Percentiles rank a stretch among this genome's conserved stretches.
phyloP scores from a whole-genome alignment of 2,329 filamentous ascomycete genomes.

The Harringtonia aguacate region DNA sequence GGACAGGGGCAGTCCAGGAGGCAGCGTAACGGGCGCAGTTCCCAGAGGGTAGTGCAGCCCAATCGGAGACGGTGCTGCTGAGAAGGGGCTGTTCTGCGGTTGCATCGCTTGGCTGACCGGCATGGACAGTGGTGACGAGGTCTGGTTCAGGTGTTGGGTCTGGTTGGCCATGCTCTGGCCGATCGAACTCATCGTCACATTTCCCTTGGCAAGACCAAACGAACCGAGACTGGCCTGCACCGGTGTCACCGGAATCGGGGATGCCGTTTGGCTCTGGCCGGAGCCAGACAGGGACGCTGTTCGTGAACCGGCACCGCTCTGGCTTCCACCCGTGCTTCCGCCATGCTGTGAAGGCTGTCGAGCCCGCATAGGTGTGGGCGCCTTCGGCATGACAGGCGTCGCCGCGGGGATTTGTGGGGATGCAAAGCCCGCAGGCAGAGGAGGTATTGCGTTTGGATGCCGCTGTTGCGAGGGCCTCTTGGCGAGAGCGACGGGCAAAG shows the following conservation, averaged over 20 bases:
- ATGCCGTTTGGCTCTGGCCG: constrained; percentile 43
- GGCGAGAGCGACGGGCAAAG: constrained; percentile 21
- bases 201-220: constrained; percentile 39
- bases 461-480: constrained; percentile 28
- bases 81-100: constrained; percentile 38
- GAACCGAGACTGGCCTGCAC: constrained; percentile 55
- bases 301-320: constrained; percentile 47
- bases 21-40: constrained; percentile 15
- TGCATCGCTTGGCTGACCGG: constrained; percentile 17
- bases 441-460: constrained; percentile 32
- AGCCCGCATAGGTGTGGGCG: constrained; percentile 65
- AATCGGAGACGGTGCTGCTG: constrained; percentile 22
- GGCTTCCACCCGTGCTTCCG: constrained; percentile 53
- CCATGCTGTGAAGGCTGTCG: constrained; percentile 74
- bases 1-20: constrained; percentile 4
- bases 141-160: not conserved
- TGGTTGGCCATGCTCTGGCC: constrained; percentile 3
- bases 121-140: constrained; percentile 1
- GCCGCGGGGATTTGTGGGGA: constrained; percentile 74
- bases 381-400: constrained; percentile 74
- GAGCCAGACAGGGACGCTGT: constrained; percentile 50
- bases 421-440: constrained; percentile 47
- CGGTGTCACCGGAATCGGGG: constrained; percentile 51
- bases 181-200: constrained; percentile 3
- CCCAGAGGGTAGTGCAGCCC: constrained; percentile 29